A percentile compares a stretch with the other conserved stretches of the same genome.
Conservation (phyloP, 1,139 yeast genomes). For the Lodderomyces oxycetoniae region DNA sequence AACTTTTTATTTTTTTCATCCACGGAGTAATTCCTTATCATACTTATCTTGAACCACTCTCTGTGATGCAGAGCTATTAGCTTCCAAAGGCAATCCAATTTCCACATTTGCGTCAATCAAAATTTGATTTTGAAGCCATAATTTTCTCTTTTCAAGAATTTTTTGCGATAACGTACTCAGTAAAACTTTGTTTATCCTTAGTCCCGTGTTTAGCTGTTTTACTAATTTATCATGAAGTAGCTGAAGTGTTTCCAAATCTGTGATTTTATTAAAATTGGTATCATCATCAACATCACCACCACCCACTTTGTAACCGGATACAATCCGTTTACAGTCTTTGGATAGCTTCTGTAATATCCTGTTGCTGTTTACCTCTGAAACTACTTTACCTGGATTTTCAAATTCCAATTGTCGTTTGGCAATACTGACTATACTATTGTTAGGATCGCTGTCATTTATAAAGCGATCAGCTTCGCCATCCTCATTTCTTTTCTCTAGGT, state of each 20-base stretch:
- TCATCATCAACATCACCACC: slow-evolving; percentile 9
- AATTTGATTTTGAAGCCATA: slow-evolving; percentile 57
- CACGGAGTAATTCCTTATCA: slow-evolving; percentile 26
- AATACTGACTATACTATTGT: slow-evolving; percentile 10
- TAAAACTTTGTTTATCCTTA: slow-evolving; percentile 45
- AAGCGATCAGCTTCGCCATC: slow-evolving; percentile 12
- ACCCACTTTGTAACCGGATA: slow-evolving; percentile 4
- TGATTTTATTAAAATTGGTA: slow-evolving; percentile 17
- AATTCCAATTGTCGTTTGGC: slow-evolving; percentile 12
- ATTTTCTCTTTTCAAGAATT: slow-evolving; percentile 34
- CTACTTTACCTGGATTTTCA: slow-evolving; percentile 9
- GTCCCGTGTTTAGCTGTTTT: slow-evolving; percentile 36
- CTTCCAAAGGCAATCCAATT: slow-evolving; percentile 32
- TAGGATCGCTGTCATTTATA: slow-evolving; percentile 12
- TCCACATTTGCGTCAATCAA: slow-evolving; percentile 48
- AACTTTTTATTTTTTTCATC: no score
- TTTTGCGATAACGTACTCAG: slow-evolving; percentile 35
- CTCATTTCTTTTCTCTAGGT: slow-evolving; percentile 11
- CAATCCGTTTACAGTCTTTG: slow-evolving; percentile 6
- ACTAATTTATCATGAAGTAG: slow-evolving; percentile 18
- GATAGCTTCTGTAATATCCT: slow-evolving; percentile 10
- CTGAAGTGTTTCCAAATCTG: slow-evolving; percentile 19
- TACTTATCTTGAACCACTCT: slow-evolving; percentile 26
- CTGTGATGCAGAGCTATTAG: slow-evolving; percentile 14
- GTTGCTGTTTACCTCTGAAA: slow-evolving; percentile 7